A percentile compares a stretch with the other conserved stretches of the same genome.
phyloP scores from a whole-genome alignment of 495 filamentous ascomycete genomes.

The Aspergillus cavernicola region DNA sequence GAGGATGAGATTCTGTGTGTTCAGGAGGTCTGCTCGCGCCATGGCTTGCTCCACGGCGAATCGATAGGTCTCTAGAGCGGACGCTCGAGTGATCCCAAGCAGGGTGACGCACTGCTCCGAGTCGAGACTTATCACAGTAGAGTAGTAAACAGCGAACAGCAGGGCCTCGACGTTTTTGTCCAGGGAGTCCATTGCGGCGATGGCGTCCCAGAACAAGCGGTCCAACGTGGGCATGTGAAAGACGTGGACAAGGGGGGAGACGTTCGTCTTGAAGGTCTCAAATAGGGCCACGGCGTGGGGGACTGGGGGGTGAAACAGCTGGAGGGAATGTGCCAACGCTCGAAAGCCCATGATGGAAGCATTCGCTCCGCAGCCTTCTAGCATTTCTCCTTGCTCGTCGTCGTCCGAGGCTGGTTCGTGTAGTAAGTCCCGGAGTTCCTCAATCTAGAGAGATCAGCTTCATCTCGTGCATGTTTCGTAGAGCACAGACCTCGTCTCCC shows the following conservation, averaged over 20 bases:
- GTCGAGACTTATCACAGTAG: slow-evolving; percentile 32
- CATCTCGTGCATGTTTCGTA: slow-evolving; percentile 14
- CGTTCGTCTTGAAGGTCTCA: slow-evolving; percentile 28
- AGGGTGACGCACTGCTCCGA: slow-evolving; percentile 23
- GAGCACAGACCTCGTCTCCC: background rate
- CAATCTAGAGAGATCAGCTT: slow-evolving; percentile 23
- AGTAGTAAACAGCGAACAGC: slow-evolving; percentile 45
- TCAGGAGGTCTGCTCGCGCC: slow-evolving; percentile 26
- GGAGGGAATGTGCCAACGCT: slow-evolving; percentile 15
- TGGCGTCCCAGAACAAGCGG: slow-evolving; percentile 31
- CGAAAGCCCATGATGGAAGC: slow-evolving; percentile 1
- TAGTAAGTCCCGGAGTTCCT: slow-evolving; percentile 15
- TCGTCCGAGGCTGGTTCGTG: slow-evolving; percentile 10
- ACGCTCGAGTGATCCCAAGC: slow-evolving; percentile 25
- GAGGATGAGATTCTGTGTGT: slow-evolving; percentile 31
- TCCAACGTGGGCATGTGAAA: slow-evolving; percentile 41
- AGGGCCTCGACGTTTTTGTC: slow-evolving; percentile 33
- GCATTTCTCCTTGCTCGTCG: slow-evolving; percentile 8
- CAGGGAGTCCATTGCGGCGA: slow-evolving; percentile 30
- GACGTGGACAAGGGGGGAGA: slow-evolving; percentile 41
- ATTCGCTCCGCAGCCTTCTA: slow-evolving; percentile 22
- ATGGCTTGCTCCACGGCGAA: slow-evolving; percentile 30
- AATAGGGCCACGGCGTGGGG: slow-evolving; percentile 30
- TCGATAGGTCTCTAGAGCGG: slow-evolving; percentile 22
- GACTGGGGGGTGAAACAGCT: slow-evolving; percentile 19